Conservation (phyloP, 306 rosid species). For the Begonia peltatifolia region DNA sequence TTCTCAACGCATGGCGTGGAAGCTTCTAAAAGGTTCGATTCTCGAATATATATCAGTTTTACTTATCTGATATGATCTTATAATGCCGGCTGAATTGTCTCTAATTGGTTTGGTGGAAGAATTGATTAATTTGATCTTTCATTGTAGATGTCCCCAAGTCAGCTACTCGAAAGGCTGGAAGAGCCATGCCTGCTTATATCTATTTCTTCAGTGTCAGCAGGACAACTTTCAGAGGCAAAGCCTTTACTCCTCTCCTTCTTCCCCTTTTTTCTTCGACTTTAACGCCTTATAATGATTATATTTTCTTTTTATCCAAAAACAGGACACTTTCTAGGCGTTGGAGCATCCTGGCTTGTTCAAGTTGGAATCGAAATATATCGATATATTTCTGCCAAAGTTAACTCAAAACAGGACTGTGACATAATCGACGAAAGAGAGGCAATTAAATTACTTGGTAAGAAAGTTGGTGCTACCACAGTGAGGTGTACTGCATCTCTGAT, state of each 20-base stretch:
- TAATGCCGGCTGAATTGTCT: neutral
- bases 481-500: slow-evolving; percentile 53
- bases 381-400: slow-evolving; percentile 13
- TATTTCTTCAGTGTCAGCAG: slow-evolving; percentile 48
- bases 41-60: neutral
- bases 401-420: slow-evolving; percentile 19
- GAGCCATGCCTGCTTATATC: slow-evolving; percentile 37
- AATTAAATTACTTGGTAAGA: slow-evolving; percentile 24
- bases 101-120: neutral
- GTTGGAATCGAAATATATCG: slow-evolving; percentile 52
- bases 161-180: slow-evolving; percentile 59
- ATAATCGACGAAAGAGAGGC: slow-evolving; percentile 18
- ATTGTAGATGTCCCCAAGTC: slow-evolving; percentile 55
- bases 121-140: neutral
- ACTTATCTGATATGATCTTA: neutral
- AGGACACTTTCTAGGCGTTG: slow-evolving; percentile 63
- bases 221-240: slow-evolving; percentile 68
- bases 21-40: slow-evolving; percentile 58
- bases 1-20: slow-evolving; percentile 74
- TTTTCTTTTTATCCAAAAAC: slow-evolving; percentile 7
- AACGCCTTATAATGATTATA: too few species aligned
- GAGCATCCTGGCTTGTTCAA: slow-evolving; percentile 81
- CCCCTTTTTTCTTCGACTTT: neutral
- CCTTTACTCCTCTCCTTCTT: neutral
- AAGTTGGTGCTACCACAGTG: slow-evolving; percentile 32